Evolutionary conservation across 2,329 filamentous ascomycete species (phyloP).

Genomic region (Orbilia brochopaga): DNA sequence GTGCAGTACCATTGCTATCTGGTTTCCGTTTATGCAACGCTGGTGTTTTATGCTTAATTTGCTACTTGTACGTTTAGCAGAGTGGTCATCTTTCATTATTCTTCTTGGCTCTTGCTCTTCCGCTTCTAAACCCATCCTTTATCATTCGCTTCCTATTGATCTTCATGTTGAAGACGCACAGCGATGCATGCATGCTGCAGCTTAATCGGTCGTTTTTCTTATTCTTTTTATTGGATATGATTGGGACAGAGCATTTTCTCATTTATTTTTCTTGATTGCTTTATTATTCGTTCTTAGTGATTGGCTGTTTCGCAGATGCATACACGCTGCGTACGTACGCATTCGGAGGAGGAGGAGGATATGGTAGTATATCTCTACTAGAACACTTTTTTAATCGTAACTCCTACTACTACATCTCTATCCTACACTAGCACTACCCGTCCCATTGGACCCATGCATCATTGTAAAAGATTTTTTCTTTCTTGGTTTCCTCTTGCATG

Average conservation of each 20-base stretch:
- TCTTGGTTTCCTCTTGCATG: too few relatives aligned
- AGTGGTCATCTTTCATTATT: slow-evolving; percentile 40
- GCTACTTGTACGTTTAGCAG: slow-evolving; percentile 42
- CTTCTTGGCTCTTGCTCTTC: slow-evolving; percentile 15
- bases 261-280: too few relatives aligned
- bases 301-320: not conserved
- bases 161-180: not conserved
- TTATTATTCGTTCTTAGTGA: not conserved
- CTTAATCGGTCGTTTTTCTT: too few relatives aligned
- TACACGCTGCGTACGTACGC: not conserved
- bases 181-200: too few relatives aligned
- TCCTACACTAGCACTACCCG: not conserved
- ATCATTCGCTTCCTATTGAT: slow-evolving; percentile 17
- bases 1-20: not conserved
- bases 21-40: not conserved
- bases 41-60: slow-evolving; percentile 14
- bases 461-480: too few relatives aligned
- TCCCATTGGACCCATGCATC: not conserved
- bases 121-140: slow-evolving; percentile 19
- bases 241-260: too few relatives aligned
- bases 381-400: not conserved
- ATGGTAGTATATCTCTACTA: not conserved
- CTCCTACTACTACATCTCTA: not conserved
- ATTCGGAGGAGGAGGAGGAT: not conserved
- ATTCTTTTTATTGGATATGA: not conserved